These are phyloP conservation scores for Sanghuangporus baumii DNA, from an alignment of 1,284 basidiomycete genomes.

Conservation along the genomic window DNA sequence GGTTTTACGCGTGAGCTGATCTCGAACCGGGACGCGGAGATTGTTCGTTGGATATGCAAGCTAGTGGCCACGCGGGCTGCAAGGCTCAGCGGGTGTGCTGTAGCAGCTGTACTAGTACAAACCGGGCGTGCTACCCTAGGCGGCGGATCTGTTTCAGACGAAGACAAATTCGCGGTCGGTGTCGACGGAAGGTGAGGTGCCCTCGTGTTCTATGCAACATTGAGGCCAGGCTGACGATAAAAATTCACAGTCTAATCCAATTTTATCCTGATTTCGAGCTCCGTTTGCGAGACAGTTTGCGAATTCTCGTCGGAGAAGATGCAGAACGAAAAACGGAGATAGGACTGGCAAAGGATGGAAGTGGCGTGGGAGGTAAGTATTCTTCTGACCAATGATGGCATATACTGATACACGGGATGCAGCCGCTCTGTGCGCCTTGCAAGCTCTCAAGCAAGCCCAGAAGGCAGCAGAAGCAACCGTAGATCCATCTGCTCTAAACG, in stretches of 20 bases:
- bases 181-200: conserved; percentile 76
- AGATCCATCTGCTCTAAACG: neutral
- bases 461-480: neutral
- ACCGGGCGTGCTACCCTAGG: conserved; percentile 55
- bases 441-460: conserved; percentile 49
- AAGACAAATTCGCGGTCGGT: conserved; percentile 66
- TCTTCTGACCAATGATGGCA: neutral
- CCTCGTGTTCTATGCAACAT: too few relatives aligned
- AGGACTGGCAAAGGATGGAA: conserved; percentile 94
- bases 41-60: conserved; percentile 76
- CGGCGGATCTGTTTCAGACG: conserved; percentile 34
- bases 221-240: too few relatives aligned
- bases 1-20: conserved; percentile 49
- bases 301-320: conserved; percentile 72
- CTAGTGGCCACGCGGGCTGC: conserved; percentile 83
- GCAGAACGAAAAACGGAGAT: conserved; percentile 79
- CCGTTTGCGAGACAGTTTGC: conserved; percentile 68
- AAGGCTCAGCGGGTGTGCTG: conserved; percentile 77
- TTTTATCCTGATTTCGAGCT: conserved; percentile 85
- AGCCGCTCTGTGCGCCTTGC: conserved; percentile 76
- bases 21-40: conserved; percentile 65
- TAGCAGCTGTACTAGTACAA: conserved; percentile 83
- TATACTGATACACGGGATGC: conserved; percentile 9
- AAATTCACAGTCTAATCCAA: conserved; percentile 70
- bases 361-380: conserved; percentile 86